phyloP scores from a whole-genome alignment of 768 basidiomycete genomes.

The Boletus tomentosulus region DNA sequence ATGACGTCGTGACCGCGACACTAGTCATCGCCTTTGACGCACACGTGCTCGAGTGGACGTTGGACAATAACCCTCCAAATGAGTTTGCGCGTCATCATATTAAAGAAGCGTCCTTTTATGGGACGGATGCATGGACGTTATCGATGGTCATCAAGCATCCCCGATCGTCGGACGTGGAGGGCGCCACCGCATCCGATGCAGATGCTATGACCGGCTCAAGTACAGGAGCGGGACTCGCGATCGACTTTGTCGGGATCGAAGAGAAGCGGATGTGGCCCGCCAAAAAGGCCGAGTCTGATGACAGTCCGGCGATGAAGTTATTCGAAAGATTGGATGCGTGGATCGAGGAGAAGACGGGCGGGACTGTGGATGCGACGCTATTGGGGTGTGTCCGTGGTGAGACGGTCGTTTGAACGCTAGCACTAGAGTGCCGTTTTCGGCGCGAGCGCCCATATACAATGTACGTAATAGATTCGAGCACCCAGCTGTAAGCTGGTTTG shows the following conservation, averaged over 20 bases:
- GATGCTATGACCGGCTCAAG: background rate
- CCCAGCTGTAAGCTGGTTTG: background rate
- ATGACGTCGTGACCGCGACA: background rate
- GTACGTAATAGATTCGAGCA: background rate
- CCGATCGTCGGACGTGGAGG: background rate
- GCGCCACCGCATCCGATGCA: background rate
- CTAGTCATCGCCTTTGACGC: constrained; percentile 87
- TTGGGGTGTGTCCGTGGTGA: constrained; percentile 71
- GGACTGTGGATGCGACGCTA: constrained; percentile 63
- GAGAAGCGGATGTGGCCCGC: constrained; percentile 85
- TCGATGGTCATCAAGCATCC: constrained; percentile 65
- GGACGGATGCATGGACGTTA: constrained; percentile 65
- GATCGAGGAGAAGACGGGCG: constrained; percentile 60
- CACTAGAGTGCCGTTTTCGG: background rate
- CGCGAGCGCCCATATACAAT: background rate
- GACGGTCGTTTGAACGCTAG: constrained; percentile 32
- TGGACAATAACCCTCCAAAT: constrained; percentile 74
- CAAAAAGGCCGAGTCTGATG: constrained; percentile 46
- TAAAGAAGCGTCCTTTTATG: constrained; percentile 88
- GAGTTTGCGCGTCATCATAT: constrained; percentile 80
- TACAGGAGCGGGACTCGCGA: constrained; percentile 32
- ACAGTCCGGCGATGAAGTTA: constrained; percentile 61
- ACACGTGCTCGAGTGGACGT: constrained; percentile 79
- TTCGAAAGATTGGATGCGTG: constrained; percentile 75
- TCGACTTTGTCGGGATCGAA: constrained; percentile 81